These are phyloP conservation scores for Rhizophagus clarus DNA, from an alignment of 192 early-diverging fungal genomes.

Conservation along the genomic window DNA sequence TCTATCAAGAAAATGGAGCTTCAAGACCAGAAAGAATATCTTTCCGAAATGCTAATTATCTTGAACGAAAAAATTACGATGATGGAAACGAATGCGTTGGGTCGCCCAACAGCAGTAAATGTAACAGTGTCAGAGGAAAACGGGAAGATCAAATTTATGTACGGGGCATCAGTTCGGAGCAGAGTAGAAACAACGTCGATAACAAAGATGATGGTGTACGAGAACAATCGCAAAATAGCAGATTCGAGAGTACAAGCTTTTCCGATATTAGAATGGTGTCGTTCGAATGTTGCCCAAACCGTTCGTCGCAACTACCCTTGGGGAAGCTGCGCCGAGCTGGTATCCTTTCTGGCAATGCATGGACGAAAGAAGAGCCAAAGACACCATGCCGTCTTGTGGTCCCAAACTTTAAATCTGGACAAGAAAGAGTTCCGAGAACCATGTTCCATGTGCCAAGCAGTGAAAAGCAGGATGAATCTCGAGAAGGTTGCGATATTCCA, in stretches of 20 bases:
- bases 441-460: constrained; percentile 11
- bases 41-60: too few species aligned
- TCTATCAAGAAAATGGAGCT: constrained; percentile 25
- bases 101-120: constrained; percentile 28
- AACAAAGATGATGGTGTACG: neutral
- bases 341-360: neutral
- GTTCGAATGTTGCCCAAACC: constrained; percentile 5
- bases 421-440: constrained; percentile 7
- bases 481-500: constrained; percentile 10
- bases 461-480: constrained; percentile 8
- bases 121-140: constrained; percentile 17
- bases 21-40: constrained; percentile 30
- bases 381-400: constrained; percentile 17
- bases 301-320: neutral
- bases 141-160: constrained; percentile 25
- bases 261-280: neutral
- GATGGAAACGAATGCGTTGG: constrained; percentile 17
- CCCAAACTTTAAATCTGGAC: constrained; percentile 18
- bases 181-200: too few species aligned
- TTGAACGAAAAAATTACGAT: constrained; percentile 5
- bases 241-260: neutral
- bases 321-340: constrained; percentile 16
- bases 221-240: constrained; percentile 18
- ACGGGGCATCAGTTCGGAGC: too few species aligned
- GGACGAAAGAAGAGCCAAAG: constrained; percentile 4